These are phyloP conservation scores for Noccaea caerulescens DNA, from an alignment of 345 rosid species.

Conservation along the genomic window DNA sequence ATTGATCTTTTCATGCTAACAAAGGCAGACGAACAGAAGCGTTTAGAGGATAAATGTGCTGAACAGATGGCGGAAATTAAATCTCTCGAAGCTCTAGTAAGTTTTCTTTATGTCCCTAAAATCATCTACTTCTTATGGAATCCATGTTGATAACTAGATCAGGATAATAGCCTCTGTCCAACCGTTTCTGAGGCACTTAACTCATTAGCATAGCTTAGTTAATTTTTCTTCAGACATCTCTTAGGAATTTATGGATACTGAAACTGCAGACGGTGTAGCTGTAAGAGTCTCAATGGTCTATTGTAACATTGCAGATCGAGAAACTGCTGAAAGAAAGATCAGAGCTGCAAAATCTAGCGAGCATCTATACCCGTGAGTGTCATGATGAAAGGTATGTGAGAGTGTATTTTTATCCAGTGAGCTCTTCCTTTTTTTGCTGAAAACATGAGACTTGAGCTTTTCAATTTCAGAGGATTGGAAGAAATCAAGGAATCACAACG, in stretches of 20 bases:
- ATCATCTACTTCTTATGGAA: slow-evolving; percentile 26
- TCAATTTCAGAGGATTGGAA: slow-evolving; percentile 59
- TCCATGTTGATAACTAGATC: slow-evolving; percentile 16
- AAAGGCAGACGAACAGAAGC: slow-evolving; percentile 72
- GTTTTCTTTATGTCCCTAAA: slow-evolving; percentile 35
- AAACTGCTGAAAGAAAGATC: slow-evolving; percentile 70
- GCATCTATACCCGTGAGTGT: slow-evolving; percentile 75
- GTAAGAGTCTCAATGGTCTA: slow-evolving; percentile 26
- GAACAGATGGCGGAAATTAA: slow-evolving; percentile 71
- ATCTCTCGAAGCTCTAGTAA: slow-evolving; percentile 63
- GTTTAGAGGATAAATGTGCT: slow-evolving; percentile 62
- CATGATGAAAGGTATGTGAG: slow-evolving; percentile 66
- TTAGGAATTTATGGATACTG: slow-evolving; percentile 4
- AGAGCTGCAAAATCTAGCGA: slow-evolving; percentile 71
- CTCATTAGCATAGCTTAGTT: slow-evolving; percentile 19
- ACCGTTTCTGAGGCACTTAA: background rate
- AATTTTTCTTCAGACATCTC: slow-evolving; percentile 7
- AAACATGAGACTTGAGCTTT: slow-evolving; percentile 20
- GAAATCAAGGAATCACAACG: slow-evolving; percentile 86
- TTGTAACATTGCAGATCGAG: slow-evolving; percentile 68
- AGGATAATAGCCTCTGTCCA: slow-evolving; percentile 22
- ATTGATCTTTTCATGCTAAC: slow-evolving; percentile 41
- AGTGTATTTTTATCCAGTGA: slow-evolving; percentile 27
- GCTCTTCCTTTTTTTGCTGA: slow-evolving; percentile 20
- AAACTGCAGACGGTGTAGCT: slow-evolving; percentile 23